phyloP scores from a whole-genome alignment of 139 green algal genomes.

The Micractinium sp. region DNA sequence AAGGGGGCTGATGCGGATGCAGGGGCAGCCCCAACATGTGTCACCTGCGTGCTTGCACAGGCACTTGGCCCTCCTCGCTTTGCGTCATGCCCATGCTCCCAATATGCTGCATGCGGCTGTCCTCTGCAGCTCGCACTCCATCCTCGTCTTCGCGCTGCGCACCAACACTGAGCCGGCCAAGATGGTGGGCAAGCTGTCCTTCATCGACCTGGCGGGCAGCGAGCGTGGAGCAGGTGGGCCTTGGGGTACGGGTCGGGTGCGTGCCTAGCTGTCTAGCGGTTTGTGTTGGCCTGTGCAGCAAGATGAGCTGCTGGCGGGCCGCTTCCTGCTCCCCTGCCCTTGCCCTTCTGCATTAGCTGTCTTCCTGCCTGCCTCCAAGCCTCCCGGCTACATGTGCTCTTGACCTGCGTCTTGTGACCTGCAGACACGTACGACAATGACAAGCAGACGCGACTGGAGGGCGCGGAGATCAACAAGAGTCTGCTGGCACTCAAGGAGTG shows the following conservation, averaged over 20 bases:
- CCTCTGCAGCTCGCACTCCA: conserved; percentile 85
- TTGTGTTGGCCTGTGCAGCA: background rate
- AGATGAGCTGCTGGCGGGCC: background rate
- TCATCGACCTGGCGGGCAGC: conserved; percentile 98
- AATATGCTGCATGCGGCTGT: background rate
- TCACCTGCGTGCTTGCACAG: background rate
- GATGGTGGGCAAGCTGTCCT: conserved; percentile 92
- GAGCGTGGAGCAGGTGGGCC: conserved; percentile 88
- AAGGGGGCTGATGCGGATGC: too few relatives aligned
- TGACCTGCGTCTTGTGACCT: background rate
- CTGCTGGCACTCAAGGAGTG: conserved; percentile 97
- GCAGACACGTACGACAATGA: conserved; percentile 96
- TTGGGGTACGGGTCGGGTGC: background rate
- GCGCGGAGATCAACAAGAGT: conserved; percentile 99
- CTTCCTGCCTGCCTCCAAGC: background rate
- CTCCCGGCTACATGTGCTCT: background rate
- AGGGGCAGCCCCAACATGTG: background rate
- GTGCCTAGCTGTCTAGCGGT: background rate
- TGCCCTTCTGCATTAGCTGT: too few relatives aligned
- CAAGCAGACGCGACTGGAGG: conserved; percentile 85
- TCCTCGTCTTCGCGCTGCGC: conserved; percentile 78
- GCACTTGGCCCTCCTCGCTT: background rate
- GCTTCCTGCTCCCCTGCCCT: too few relatives aligned
- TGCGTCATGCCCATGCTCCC: background rate
- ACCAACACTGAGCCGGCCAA: conserved; percentile 17